These are phyloP conservation scores for Boletus fagicola DNA, from an alignment of 768 basidiomycete species.

Conservation along the genomic window DNA sequence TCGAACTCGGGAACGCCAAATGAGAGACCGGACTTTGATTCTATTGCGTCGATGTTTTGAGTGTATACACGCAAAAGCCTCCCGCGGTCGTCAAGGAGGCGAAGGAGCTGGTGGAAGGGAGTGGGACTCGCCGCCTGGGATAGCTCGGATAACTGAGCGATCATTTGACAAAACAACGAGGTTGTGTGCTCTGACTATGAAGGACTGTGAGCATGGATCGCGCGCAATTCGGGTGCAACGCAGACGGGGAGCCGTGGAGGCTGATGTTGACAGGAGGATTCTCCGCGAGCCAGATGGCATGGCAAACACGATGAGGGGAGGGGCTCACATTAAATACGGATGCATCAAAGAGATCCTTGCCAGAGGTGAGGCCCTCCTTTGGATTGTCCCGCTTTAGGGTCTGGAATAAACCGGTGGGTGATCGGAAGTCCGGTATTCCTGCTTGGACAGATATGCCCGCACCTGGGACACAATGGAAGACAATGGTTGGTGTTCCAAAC, in stretches of 20 bases:
- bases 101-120: conserved; percentile 74
- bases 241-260: background rate
- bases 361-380: conserved; percentile 64
- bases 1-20: conserved; percentile 79
- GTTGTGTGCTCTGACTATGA: conserved; percentile 71
- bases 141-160: conserved; percentile 73
- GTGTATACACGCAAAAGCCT: conserved; percentile 85
- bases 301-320: background rate
- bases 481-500: conserved; percentile 1
- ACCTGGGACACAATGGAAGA: conserved; percentile 42
- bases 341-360: conserved; percentile 89
- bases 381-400: conserved; percentile 77
- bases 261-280: background rate
- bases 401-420: conserved; percentile 76
- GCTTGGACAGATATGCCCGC: conserved; percentile 87
- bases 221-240: conserved; percentile 1
- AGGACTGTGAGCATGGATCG: conserved; percentile 20
- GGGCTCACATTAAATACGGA: conserved; percentile 78
- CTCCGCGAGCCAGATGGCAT: conserved; percentile 3
- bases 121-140: conserved; percentile 75
- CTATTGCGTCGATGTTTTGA: conserved; percentile 91
- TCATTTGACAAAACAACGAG: conserved; percentile 84
- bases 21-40: conserved; percentile 80
- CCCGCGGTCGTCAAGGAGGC: conserved; percentile 70
- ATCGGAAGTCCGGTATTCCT: conserved; percentile 89